Conservation (phyloP, 495 filamentous ascomycete species). For the Aspergillus wentii region DNA sequence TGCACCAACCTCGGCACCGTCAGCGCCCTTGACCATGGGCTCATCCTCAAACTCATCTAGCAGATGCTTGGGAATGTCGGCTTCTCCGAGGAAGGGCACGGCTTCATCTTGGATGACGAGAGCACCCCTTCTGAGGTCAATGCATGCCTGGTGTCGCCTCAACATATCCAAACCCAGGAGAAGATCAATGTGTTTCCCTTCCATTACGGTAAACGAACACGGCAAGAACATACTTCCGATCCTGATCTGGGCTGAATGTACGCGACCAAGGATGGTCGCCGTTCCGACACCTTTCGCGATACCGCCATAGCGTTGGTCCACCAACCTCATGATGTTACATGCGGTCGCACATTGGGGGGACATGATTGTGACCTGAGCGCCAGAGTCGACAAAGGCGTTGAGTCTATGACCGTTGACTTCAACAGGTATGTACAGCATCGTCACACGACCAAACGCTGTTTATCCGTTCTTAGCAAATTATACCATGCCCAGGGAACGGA, state of each 20-base stretch:
- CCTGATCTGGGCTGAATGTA: slow-evolving; percentile 89
- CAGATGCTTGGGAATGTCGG: slow-evolving; percentile 79
- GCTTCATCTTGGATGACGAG: slow-evolving; percentile 84
- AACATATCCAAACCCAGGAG: slow-evolving; percentile 95
- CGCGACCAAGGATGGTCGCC: slow-evolving; percentile 87
- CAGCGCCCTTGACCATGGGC: slow-evolving; percentile 79
- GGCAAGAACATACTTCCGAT: slow-evolving; percentile 85
- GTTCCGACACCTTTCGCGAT: slow-evolving; percentile 92
- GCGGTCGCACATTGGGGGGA: slow-evolving; percentile 83
- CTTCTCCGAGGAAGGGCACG: slow-evolving; percentile 85
- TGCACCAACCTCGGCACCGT: slow-evolving; percentile 78
- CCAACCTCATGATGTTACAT: slow-evolving; percentile 96
- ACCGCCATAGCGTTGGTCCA: slow-evolving; percentile 86
- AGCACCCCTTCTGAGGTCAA: slow-evolving; percentile 76
- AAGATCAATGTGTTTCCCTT: slow-evolving; percentile 95
- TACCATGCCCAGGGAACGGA: not conserved
- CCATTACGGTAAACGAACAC: slow-evolving; percentile 99
- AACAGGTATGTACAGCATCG: slow-evolving; percentile 93
- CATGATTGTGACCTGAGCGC: slow-evolving; percentile 98
- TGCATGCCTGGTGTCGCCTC: slow-evolving; percentile 85
- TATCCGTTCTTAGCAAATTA: slow-evolving; percentile 14
- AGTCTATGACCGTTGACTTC: slow-evolving; percentile 89
- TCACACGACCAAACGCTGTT: slow-evolving; percentile 84
- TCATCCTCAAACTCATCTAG: slow-evolving; percentile 69
- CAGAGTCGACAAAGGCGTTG: slow-evolving; percentile 97